Percentiles rank a stretch among this genome's conserved stretches.
These are phyloP conservation scores for Noccaea caerulescens DNA, from an alignment of 345 rosid species.

Conservation along the genomic window DNA sequence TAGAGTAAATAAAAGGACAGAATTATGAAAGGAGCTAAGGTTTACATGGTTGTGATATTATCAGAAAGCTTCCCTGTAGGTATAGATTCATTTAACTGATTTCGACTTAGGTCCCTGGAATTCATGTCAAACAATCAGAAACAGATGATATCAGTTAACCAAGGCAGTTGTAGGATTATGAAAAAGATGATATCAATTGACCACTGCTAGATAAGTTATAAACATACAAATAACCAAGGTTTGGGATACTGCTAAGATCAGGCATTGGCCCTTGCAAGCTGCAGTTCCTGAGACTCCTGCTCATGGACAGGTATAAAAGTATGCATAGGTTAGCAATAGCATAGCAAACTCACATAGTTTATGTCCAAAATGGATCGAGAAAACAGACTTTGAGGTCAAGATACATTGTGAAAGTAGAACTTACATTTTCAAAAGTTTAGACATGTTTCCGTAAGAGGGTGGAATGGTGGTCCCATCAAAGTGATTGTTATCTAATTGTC, in stretches of 20 bases:
- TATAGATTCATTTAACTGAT: constrained; percentile 75
- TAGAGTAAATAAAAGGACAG: constrained; percentile 10
- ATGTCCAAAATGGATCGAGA: background rate
- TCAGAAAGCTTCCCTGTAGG: constrained; percentile 67
- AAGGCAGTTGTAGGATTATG: constrained; percentile 10
- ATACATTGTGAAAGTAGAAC: constrained; percentile 41
- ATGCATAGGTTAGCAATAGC: constrained; percentile 10
- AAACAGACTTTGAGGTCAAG: background rate
- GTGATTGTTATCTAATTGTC: constrained; percentile 92
- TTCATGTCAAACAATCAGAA: constrained; percentile 26
- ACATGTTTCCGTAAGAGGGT: constrained; percentile 67
- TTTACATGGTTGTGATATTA: constrained; percentile 88
- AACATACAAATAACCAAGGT: constrained; percentile 90
- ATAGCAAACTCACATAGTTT: background rate
- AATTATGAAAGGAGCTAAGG: constrained; percentile 24
- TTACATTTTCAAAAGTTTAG: constrained; percentile 86
- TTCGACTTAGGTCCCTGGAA: constrained; percentile 86
- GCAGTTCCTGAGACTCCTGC: constrained; percentile 94
- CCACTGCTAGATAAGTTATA: background rate
- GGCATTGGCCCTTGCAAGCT: constrained; percentile 86
- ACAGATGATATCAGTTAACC: constrained; percentile 3
- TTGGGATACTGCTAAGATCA: constrained; percentile 72
- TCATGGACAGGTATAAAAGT: constrained; percentile 15
- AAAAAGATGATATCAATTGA: background rate
- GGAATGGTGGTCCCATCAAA: constrained; percentile 82